Evolutionary conservation across 805 yeast species (phyloP), one percentile per base, ranked within the genome.

Genomic region (Maudiozyma turicensis): DNA sequence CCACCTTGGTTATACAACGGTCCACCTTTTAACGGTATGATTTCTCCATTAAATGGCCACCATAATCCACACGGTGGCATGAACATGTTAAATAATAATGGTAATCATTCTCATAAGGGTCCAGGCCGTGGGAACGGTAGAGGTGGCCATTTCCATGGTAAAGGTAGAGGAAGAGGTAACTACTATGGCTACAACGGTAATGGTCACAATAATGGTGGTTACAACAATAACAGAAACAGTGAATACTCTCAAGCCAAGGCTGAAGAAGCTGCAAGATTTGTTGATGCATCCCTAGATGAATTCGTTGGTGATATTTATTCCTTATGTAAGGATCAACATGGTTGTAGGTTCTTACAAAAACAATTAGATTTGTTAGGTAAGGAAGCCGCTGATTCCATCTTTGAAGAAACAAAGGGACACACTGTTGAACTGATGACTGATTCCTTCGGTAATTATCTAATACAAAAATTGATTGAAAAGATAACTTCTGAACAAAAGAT

Each of bases 401-500:
- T 88, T 68, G 79, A 80, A 50, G 96, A 93, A 64, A 85, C 88
- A 42, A 78, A 80, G 55, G 70, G 76, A 37, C 83, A 86, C 57
- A 82, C 88, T 50, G 83, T 86, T 48, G 95, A 88, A 64, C 73
- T 93, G 54, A 91, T 93, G 98, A 77, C 74, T 49, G 96, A 90
- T 66, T 96, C 98, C 6, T 93, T 93, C 71, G 99, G 99, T n/a
- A 93, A 93, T 65, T 93, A 93, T 60, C 72, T 93, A 60, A 80
- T 95, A 55, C 99, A 93, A 68, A 93, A 91, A 66, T 69, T 93
- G 49, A 73, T 93, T 54, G 97, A 90, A 63, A 77, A 81, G 54
- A 84, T 89, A 29, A 71, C 75, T 37, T 73, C 74, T 38, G 82
- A 76, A 52, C 95, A 91, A 67, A 73, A 96, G 51, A 72, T 85